Evolutionary conservation across 2,329 filamentous ascomycete genomes (phyloP).

Genomic region (Pseudogymnoascus sp.): DNA sequence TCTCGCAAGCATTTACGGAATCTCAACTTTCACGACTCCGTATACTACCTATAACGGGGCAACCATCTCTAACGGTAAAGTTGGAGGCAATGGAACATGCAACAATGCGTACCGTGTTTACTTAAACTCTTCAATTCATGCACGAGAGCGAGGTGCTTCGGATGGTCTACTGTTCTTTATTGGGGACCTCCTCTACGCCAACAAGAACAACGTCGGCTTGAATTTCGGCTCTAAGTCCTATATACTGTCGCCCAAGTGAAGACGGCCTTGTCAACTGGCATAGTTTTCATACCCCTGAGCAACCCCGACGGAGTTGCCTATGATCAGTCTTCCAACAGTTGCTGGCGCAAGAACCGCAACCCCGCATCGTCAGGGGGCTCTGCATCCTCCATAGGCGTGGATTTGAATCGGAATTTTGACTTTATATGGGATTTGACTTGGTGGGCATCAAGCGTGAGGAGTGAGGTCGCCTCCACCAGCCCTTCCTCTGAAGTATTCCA

Average conservation of each 20-base stretch:
- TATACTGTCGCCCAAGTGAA: conserved; percentile 45
- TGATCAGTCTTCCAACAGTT: conserved; percentile 40
- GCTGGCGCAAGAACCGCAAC: conserved; percentile 51
- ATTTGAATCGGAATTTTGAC: conserved; percentile 50
- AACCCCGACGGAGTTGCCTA: conserved; percentile 47
- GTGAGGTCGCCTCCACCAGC: conserved; percentile 32
- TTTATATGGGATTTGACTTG: conserved; percentile 46
- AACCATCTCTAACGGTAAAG: conserved; percentile 31
- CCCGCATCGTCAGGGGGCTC: conserved; percentile 29
- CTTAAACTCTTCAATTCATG: conserved; percentile 45
- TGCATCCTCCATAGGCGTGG: conserved; percentile 34
- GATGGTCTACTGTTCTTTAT: conserved; percentile 51
- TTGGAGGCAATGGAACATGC: conserved; percentile 36
- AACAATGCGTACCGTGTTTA: conserved; percentile 39
- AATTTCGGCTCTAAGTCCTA: conserved; percentile 44
- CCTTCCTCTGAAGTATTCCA: conserved; percentile 41
- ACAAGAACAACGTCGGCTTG: conserved; percentile 39
- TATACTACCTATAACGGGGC: conserved; percentile 36
- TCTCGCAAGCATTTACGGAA: conserved; percentile 32
- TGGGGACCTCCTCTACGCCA: conserved; percentile 45
- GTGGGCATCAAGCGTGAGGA: conserved; percentile 33
- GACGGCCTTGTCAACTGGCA: conserved; percentile 41
- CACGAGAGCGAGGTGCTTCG: conserved; percentile 47
- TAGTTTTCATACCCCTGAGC: conserved; percentile 43
- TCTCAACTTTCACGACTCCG: conserved; percentile 33